Conservation (phyloP, 257 asterid species). For the Cordia subcordata region DNA sequence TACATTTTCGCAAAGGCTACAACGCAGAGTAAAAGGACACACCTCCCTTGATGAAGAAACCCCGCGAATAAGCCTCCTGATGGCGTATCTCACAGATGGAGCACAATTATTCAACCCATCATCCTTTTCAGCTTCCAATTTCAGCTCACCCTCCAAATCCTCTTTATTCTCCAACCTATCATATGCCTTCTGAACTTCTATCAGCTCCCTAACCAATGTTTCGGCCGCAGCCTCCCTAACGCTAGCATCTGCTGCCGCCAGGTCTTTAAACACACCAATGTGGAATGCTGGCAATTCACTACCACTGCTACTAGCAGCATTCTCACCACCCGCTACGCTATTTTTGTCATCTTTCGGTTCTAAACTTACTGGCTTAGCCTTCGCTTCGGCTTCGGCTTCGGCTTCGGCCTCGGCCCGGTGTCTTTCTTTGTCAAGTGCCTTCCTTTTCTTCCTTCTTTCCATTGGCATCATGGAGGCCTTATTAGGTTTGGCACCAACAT, state of each 20-base stretch:
- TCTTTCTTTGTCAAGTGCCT: slow-evolving; percentile 51
- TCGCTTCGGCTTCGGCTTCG: slow-evolving; percentile 8
- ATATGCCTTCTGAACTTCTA: slow-evolving; percentile 68
- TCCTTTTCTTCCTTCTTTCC: slow-evolving; percentile 69
- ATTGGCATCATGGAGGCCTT: slow-evolving; percentile 39
- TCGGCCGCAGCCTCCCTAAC: slow-evolving; percentile 69
- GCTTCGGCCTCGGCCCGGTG: slow-evolving; percentile 30
- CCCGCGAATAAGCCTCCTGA: slow-evolving; percentile 94
- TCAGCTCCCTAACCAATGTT: slow-evolving; percentile 57
- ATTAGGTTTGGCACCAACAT: slow-evolving; percentile 21
- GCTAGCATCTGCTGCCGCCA: slow-evolving; percentile 56
- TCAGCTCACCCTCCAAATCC: slow-evolving; percentile 59
- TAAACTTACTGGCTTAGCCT: slow-evolving; percentile 12
- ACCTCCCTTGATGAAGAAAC: slow-evolving; percentile 98
- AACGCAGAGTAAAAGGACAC: background rate
- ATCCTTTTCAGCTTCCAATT: slow-evolving; percentile 86
- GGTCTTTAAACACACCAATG: slow-evolving; percentile 73
- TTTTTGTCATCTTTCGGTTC: slow-evolving; percentile 28
- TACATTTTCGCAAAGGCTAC: background rate
- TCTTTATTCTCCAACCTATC: slow-evolving; percentile 78
- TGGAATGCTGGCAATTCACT: slow-evolving; percentile 78
- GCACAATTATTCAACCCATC: slow-evolving; percentile 94
- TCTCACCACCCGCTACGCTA: slow-evolving; percentile 2
- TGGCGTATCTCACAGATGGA: slow-evolving; percentile 89
- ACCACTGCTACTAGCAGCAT: slow-evolving; percentile 21